phyloP scores from a whole-genome alignment of 1,139 yeast species.

The Yamadazyma membranifaciens region DNA sequence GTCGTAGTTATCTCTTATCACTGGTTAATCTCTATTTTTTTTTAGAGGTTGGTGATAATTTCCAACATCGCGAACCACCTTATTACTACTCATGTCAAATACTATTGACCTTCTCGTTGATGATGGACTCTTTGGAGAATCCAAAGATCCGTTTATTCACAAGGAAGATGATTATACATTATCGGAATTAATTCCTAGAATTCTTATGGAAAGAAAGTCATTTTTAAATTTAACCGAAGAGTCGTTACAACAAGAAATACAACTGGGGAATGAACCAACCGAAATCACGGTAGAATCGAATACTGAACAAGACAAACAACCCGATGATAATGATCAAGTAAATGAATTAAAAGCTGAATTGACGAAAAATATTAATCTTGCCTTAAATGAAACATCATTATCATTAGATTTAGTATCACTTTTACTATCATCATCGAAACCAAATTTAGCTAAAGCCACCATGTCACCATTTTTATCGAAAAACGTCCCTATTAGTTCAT shows the following conservation, averaged over 20 bases:
- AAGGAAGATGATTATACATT: constrained; percentile 40
- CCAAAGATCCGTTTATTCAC: constrained; percentile 37
- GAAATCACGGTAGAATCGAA: constrained; percentile 9
- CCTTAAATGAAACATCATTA: constrained; percentile 85
- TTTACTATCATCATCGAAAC: constrained; percentile 75
- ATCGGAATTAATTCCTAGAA: constrained; percentile 42
- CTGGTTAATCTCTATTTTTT: neutral
- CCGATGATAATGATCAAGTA: constrained; percentile 31
- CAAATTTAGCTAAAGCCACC: constrained; percentile 81
- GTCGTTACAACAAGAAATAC: constrained; percentile 31
- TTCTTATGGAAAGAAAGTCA: constrained; percentile 37
- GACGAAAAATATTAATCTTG: constrained; percentile 55
- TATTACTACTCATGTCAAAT: too few species aligned
- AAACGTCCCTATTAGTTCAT: constrained; percentile 75
- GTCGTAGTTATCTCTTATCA: neutral
- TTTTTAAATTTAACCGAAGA: constrained; percentile 57
- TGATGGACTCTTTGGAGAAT: constrained; percentile 24
- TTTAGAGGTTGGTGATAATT: too few species aligned
- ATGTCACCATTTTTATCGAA: constrained; percentile 86
- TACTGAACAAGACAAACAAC: constrained; percentile 12
- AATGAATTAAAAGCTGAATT: constrained; percentile 57
- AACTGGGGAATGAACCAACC: constrained; percentile 5
- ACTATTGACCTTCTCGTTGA: constrained; percentile 12
- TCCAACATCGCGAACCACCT: neutral
- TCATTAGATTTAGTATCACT: constrained; percentile 86